Conservation (phyloP, 345 rosid species). For the Populus alba region DNA sequence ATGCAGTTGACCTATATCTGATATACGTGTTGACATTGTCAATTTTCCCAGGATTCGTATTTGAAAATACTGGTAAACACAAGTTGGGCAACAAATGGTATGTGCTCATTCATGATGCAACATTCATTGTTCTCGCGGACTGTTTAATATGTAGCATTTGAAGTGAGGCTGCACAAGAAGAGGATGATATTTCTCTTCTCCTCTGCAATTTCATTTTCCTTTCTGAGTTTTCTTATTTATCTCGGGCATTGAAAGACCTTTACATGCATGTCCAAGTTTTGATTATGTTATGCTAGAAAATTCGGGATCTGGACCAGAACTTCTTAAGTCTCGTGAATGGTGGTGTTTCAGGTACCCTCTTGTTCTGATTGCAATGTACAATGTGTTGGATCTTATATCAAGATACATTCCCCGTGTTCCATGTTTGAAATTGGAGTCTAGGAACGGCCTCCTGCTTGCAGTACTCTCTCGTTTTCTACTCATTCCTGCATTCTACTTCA, state of each 20-base stretch:
- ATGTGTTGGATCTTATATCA: conserved; percentile 60
- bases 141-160: too few relatives aligned
- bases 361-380: conserved; percentile 64
- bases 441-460: conserved; percentile 51
- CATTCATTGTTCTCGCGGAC: too few relatives aligned
- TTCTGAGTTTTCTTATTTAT: not conserved
- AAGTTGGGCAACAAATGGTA: conserved; percentile 52
- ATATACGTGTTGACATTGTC: conserved; percentile 68
- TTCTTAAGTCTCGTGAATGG: not conserved
- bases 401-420: conserved; percentile 61
- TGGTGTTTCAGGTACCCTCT: conserved; percentile 60
- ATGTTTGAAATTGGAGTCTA: conserved; percentile 60
- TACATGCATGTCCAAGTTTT: not conserved
- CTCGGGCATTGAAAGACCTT: not conserved
- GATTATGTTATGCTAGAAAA: not conserved
- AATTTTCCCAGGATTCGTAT: conserved; percentile 82
- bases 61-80: conserved; percentile 73
- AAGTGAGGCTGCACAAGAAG: too few relatives aligned
- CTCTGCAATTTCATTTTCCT: not conserved
- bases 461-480: conserved; percentile 57
- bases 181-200: too few relatives aligned
- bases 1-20: conserved; percentile 53
- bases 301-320: not conserved
- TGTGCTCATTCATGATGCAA: not conserved
- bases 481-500: conserved; percentile 82